Evolutionary conservation across 108 stramenopile genomes (phyloP), one percentile per base, ranked within the genome.

Genomic region (Bacterosira constricta): DNA sequence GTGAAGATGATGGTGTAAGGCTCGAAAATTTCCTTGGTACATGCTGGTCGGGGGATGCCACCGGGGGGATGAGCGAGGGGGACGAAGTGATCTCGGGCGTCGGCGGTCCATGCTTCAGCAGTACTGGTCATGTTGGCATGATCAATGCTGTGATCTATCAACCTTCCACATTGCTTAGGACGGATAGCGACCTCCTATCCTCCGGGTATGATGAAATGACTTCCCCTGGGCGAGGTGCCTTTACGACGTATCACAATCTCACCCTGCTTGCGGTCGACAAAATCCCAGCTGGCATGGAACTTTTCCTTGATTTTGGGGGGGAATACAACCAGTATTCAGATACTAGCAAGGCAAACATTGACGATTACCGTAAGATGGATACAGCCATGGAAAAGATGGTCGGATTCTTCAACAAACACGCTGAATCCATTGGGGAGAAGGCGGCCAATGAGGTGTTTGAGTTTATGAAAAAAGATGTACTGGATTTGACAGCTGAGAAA

Each of bases 231-330:
- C 69, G 87, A 47, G 91, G 91, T 25, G 88, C 91, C 10, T 75
- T 83, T 39, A 84, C 85, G 3, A 69, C 79, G 1, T 88, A 85
- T 68, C 80, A 84, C 52, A 90, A 90, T 58, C 34, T 85, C 13
- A 88, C 89, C 9, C 44, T 89, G 55, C 62, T 66, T 36, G 87
- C 91, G 0, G 81, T 83, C 2, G 68, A 77, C 41, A 61, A 74
- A 31, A 85, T 92, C 38, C 84, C 79, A 11, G 84, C 77, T 15
- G 91, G 91, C 10, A 88, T 88, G 87, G 92, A 93, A 71, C 81
- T 93, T 39, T 90, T 93, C 38, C 42, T 84, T 34, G 78, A 85
- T 39, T 86, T 86, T 72, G 90, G 90, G 27, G 74, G 63, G n/a
- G 86, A 86, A 34, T 79, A 81, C 46, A 84, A 79, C 37, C 74